A percentile compares a stretch with the other conserved stretches of the same genome.
Conservation (phyloP, 2,329 filamentous ascomycete genomes). For the Paracamarosporium sp. region DNA sequence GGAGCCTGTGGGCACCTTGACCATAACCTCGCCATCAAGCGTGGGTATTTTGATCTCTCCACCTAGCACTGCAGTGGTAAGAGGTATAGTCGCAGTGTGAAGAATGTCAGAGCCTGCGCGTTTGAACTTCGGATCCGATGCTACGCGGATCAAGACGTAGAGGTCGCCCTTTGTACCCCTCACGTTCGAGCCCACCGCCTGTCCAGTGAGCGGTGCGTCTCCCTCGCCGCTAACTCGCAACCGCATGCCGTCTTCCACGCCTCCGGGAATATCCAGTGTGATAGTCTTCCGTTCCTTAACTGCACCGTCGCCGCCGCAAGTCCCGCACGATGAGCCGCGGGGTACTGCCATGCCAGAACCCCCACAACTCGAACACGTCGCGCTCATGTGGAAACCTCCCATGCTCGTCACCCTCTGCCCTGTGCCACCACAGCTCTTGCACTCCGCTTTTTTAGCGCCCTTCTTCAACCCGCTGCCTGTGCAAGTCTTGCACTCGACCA, state of each 20-base stretch:
- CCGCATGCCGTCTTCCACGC: constrained; percentile 96
- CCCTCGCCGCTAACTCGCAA: constrained; percentile 85
- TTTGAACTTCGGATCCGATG: constrained; percentile 88
- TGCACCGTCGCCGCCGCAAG: constrained; percentile 83
- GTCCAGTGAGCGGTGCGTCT: constrained; percentile 81
- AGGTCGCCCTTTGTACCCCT: constrained; percentile 82
- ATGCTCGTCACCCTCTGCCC: constrained; percentile 88
- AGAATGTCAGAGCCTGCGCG: constrained; percentile 88
- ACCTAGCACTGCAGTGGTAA: constrained; percentile 91
- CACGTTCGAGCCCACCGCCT: constrained; percentile 66
- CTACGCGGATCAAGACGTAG: constrained; percentile 87
- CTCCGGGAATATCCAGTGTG: constrained; percentile 88
- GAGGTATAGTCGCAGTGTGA: constrained; percentile 87
- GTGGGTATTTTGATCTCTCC: constrained; percentile 91
- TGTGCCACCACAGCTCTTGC: constrained; percentile 82
- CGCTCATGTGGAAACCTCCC: constrained; percentile 95
- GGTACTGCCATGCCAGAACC: constrained; percentile 80
- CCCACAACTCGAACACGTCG: constrained; percentile 81
- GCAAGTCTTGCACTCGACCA: constrained; percentile 83
- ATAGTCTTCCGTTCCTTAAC: constrained; percentile 83
- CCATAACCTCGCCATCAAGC: constrained; percentile 85
- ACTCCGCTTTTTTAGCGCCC: constrained; percentile 75
- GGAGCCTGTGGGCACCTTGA: constrained; percentile 90
- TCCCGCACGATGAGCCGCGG: constrained; percentile 78
- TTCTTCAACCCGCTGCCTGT: constrained; percentile 83